These are phyloP conservation scores for Verticillium albo-atrum DNA, from an alignment of 2,329 filamentous ascomycete species.

Conservation along the genomic window DNA sequence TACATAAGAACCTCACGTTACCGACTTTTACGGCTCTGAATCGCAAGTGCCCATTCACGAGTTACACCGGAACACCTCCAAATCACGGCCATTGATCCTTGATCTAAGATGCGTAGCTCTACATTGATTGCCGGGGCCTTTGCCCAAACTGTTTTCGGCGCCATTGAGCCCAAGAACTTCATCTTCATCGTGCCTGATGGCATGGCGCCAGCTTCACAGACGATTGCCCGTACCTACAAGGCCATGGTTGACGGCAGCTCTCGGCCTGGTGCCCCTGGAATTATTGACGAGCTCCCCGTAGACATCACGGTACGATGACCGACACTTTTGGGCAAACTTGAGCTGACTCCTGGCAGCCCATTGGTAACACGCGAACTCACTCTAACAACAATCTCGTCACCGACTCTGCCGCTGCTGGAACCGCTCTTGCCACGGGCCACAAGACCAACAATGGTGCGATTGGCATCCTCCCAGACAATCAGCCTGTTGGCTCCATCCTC, in stretches of 20 bases:
- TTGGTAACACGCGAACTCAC: conserved; percentile 14
- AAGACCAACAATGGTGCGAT: conserved; percentile 32
- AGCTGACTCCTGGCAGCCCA: conserved; percentile 1
- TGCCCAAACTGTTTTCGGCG: conserved; percentile 7
- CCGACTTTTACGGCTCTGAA: too few relatives aligned
- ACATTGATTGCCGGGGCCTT: conserved; percentile 6
- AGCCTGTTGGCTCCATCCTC: conserved; percentile 28
- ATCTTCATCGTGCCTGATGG: conserved; percentile 15
- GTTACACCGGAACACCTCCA: too few relatives aligned
- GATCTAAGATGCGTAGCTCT: conserved; percentile 6
- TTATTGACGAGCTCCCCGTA: neutral
- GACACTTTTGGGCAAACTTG: too few relatives aligned
- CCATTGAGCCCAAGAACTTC: conserved; percentile 13
- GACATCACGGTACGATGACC: neutral
- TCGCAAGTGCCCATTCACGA: too few relatives aligned
- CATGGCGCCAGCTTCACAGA: conserved; percentile 7
- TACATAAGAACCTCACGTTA: neutral
- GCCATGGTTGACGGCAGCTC: conserved; percentile 7
- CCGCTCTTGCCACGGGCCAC: conserved; percentile 29
- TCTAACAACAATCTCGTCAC: conserved; percentile 28
- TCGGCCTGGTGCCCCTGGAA: neutral
- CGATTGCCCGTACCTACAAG: conserved; percentile 7
- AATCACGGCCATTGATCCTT: neutral
- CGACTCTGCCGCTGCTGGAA: conserved; percentile 31
- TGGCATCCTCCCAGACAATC: conserved; percentile 22